A percentile compares a stretch with the other conserved stretches of the same genome.
Evolutionary conservation across 805 yeast genomes (phyloP).

Genomic region (Yamadazyma akitaensis): DNA sequence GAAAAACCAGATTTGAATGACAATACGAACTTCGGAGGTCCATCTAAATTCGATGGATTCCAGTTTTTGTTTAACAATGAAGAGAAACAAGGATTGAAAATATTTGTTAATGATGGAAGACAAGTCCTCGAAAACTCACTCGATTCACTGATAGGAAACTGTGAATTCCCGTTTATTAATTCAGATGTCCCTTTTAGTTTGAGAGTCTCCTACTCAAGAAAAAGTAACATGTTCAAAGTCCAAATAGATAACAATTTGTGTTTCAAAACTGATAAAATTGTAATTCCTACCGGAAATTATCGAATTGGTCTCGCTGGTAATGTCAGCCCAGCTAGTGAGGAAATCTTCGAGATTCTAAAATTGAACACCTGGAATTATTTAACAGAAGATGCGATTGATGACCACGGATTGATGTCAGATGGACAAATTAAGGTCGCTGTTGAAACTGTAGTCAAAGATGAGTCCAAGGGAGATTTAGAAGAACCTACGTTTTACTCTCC

Average conservation of each 20-base stretch:
- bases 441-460: neutral
- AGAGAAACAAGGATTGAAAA: conserved; percentile 51
- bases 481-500: conserved; percentile 15
- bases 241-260: conserved; percentile 71
- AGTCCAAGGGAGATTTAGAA: neutral
- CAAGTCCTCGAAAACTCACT: conserved; percentile 27
- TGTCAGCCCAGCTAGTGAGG: conserved; percentile 32
- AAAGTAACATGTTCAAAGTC: conserved; percentile 50
- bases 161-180: conserved; percentile 59
- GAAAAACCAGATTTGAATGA: conserved; percentile 17
- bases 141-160: conserved; percentile 47
- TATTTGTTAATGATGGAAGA: conserved; percentile 59
- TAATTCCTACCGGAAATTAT: conserved; percentile 41
- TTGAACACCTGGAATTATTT: conserved; percentile 54
- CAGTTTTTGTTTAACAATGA: conserved; percentile 54
- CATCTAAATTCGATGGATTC: conserved; percentile 58
- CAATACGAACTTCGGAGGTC: conserved; percentile 45
- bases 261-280: conserved; percentile 57
- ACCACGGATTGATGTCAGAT: conserved; percentile 48
- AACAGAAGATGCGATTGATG: conserved; percentile 53
- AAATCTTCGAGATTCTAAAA: conserved; percentile 63
- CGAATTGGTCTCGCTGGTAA: conserved; percentile 55
- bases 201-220: conserved; percentile 56
- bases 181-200: conserved; percentile 68
- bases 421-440: conserved; percentile 39